Evolutionary conservation across 2,329 filamentous ascomycete species (phyloP).

Genomic region (Byssoonygena ceratinophila): DNA sequence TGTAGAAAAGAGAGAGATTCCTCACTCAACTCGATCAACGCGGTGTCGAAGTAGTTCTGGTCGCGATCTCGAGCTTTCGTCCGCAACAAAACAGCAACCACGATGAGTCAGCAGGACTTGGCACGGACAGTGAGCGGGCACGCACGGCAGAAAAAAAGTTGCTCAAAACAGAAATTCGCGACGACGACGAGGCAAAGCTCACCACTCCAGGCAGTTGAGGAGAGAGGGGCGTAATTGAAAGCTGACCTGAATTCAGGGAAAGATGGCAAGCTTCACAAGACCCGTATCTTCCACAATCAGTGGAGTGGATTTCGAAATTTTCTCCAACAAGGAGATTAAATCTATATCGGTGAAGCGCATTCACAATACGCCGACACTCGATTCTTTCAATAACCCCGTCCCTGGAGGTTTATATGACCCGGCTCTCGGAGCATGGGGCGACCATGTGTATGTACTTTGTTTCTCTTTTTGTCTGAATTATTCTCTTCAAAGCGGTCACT

Average conservation of each 20-base stretch:
- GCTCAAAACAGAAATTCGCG: not conserved
- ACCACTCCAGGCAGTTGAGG: not conserved
- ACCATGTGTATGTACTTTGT: constrained; percentile 55
- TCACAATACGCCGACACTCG: constrained; percentile 87
- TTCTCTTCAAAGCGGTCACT: constrained; percentile 5
- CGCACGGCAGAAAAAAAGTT: constrained; percentile 9
- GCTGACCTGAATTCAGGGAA: constrained; percentile 5
- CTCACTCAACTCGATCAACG: not conserved
- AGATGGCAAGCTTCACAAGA: constrained; percentile 47
- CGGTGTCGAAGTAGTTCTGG: not conserved
- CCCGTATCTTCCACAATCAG: constrained; percentile 74
- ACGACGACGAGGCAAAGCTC: not conserved
- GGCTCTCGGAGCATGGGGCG: constrained; percentile 79
- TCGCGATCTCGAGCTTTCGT: not conserved
- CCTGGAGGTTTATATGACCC: constrained; percentile 87
- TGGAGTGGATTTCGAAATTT: constrained; percentile 80
- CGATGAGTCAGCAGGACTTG: constrained; percentile 8
- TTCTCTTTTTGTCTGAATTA: constrained; percentile 7
- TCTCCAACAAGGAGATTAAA: constrained; percentile 72
- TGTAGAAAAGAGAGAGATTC: not conserved
- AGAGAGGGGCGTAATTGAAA: constrained; percentile 1
- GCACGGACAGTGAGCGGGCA: not conserved
- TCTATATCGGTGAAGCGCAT: constrained; percentile 88
- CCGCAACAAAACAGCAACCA: not conserved
- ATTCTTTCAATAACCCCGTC: constrained; percentile 77